Percentiles rank a stretch among this genome's conserved stretches.
phyloP scores from a whole-genome alignment of 306 rosid species.

The Cajanus cajan region DNA sequence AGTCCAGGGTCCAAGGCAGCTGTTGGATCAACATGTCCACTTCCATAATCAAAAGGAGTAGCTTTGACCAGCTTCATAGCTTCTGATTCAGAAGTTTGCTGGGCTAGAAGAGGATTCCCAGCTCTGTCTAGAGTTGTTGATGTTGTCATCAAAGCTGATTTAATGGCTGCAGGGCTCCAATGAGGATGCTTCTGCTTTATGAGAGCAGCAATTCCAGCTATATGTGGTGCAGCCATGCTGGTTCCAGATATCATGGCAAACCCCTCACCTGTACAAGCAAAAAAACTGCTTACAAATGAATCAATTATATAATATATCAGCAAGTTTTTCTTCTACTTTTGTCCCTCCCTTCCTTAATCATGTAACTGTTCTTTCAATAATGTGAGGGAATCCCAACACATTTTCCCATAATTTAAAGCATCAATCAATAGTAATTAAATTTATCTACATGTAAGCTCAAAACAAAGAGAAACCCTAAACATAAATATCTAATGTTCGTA shows the following conservation, averaged over 20 bases:
- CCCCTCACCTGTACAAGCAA: slow-evolving; percentile 68
- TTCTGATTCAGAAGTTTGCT: slow-evolving; percentile 87
- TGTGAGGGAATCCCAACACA: neutral
- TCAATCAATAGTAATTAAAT: neutral
- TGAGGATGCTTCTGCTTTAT: slow-evolving; percentile 95
- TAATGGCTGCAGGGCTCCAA: slow-evolving; percentile 99
- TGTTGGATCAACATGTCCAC: slow-evolving; percentile 95
- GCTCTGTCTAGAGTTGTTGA: slow-evolving; percentile 84
- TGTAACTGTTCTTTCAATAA: neutral
- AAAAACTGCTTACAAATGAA: neutral
- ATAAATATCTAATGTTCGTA: neutral
- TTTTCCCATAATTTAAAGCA: neutral
- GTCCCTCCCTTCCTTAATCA: neutral
- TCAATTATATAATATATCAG: neutral
- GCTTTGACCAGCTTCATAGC: slow-evolving; percentile 69
- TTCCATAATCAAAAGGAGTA: slow-evolving; percentile 94
- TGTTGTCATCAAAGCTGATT: slow-evolving; percentile 97
- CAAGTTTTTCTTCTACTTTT: neutral
- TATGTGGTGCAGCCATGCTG: slow-evolving; percentile 99
- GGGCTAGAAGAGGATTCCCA: slow-evolving; percentile 89
- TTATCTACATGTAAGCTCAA: neutral
- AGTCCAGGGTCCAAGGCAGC: slow-evolving; percentile 99
- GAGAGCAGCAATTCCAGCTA: slow-evolving; percentile 98
- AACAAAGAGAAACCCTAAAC: slow-evolving; percentile 3
- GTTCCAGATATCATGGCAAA: slow-evolving; percentile 99